Conservation (phyloP, 2,329 filamentous ascomycete genomes). For the Teratosphaeria zuluensis region DNA sequence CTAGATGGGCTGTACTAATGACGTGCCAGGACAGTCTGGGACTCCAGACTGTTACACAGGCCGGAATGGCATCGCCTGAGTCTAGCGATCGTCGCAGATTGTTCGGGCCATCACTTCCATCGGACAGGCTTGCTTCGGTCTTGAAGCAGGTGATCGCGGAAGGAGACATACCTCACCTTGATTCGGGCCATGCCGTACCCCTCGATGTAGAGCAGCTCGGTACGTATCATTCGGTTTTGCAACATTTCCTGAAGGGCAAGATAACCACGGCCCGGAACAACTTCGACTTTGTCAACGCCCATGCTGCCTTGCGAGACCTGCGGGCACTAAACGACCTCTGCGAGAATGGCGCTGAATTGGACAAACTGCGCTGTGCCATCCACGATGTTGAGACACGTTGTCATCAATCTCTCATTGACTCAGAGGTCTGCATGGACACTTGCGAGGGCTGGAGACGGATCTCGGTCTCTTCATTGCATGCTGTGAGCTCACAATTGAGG, state of each 20-base stretch:
- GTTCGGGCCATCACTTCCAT: not conserved
- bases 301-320: not conserved
- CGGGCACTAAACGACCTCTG: not conserved
- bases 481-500: not conserved
- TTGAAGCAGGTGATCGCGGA: not conserved
- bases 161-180: not conserved
- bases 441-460: slow-evolving; percentile 1
- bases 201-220: not conserved
- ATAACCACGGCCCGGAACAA: not conserved
- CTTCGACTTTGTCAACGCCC: not conserved
- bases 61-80: not conserved
- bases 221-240: not conserved
- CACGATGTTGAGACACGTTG: not conserved
- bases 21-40: not conserved
- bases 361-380: not conserved
- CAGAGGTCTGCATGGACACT: not conserved
- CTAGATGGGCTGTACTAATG: not conserved
- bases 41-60: not conserved
- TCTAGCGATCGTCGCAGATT: not conserved
- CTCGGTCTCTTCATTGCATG: not conserved
- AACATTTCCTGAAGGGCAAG: not conserved
- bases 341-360: not conserved
- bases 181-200: not conserved
- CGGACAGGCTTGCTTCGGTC: not conserved
- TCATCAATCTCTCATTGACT: not conserved